Evolutionary conservation across 371 early-diverging fungal species (phyloP).

Genomic region (Lichtheimia ramosa): DNA sequence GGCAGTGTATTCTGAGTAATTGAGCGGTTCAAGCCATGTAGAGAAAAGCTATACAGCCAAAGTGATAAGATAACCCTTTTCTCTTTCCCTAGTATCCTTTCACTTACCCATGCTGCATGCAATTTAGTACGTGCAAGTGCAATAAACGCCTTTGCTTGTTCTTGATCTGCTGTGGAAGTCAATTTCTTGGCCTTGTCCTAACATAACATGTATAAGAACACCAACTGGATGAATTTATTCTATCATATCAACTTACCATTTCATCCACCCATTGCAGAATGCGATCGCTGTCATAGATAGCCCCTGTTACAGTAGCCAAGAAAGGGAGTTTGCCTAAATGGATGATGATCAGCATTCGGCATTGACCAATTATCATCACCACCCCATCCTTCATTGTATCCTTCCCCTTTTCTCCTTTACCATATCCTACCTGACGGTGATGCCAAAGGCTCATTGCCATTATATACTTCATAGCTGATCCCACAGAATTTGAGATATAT

Average conservation of each 20-base stretch:
- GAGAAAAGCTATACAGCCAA: constrained; percentile 36
- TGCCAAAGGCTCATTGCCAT: constrained; percentile 44
- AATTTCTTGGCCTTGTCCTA: constrained; percentile 31
- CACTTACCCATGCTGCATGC: constrained; percentile 43
- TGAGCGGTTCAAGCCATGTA: constrained; percentile 48
- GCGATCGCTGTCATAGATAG: constrained; percentile 29
- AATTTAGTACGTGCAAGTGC: constrained; percentile 40
- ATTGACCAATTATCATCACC: no score
- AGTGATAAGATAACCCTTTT: background rate
- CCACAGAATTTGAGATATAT: constrained; percentile 45
- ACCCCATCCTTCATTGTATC: background rate
- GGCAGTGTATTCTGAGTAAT: constrained; percentile 31
- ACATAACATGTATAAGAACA: background rate
- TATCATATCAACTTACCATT: constrained; percentile 18
- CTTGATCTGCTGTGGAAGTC: constrained; percentile 14
- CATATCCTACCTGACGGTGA: constrained; percentile 39
- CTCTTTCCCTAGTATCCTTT: background rate
- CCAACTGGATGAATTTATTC: background rate
- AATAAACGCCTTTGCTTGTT: constrained; percentile 44
- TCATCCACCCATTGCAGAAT: constrained; percentile 43
- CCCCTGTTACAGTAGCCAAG: constrained; percentile 39
- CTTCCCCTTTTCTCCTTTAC: background rate
- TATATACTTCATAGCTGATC: constrained; percentile 30
- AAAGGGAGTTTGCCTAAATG: constrained; percentile 41
- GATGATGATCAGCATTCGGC: background rate